Percentiles rank a stretch among this genome's conserved stretches.
phyloP scores from a whole-genome alignment of 495 filamentous ascomycete species.

The Aspergillus steynii region DNA sequence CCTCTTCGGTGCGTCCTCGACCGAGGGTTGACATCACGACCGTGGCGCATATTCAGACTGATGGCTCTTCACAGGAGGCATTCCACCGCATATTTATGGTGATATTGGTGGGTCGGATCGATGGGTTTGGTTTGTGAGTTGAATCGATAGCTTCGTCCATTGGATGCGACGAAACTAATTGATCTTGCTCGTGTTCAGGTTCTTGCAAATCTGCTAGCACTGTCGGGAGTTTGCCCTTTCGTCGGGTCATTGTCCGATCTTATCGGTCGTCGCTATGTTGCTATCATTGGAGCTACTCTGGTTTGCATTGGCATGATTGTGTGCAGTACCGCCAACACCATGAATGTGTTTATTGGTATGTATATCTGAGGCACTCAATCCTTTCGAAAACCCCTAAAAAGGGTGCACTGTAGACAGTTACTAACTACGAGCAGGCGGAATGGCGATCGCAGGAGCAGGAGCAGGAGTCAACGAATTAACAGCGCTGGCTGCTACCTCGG shows the following conservation, averaged over 20 bases:
- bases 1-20: constrained; percentile 48
- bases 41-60: neutral
- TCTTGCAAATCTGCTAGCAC: constrained; percentile 64
- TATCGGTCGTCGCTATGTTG: constrained; percentile 66
- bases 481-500: constrained; percentile 67
- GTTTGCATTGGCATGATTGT: constrained; percentile 69
- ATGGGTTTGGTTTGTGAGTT: constrained; percentile 69
- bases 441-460: constrained; percentile 62
- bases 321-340: constrained; percentile 60
- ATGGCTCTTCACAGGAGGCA: constrained; percentile 43
- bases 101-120: constrained; percentile 65
- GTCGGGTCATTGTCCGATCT: constrained; percentile 72
- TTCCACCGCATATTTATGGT: constrained; percentile 64
- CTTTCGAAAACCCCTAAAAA: neutral
- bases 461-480: constrained; percentile 67
- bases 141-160: neutral
- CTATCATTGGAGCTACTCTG: constrained; percentile 57
- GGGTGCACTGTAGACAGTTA: constrained; percentile 14
- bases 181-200: constrained; percentile 30
- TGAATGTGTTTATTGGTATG: constrained; percentile 71
- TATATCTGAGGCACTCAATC: constrained; percentile 7
- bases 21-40: neutral
- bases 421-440: constrained; percentile 49
- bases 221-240: constrained; percentile 70
- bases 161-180: neutral